Conservation (phyloP, 257 asterid genomes). For the Solanum arcanum region DNA sequence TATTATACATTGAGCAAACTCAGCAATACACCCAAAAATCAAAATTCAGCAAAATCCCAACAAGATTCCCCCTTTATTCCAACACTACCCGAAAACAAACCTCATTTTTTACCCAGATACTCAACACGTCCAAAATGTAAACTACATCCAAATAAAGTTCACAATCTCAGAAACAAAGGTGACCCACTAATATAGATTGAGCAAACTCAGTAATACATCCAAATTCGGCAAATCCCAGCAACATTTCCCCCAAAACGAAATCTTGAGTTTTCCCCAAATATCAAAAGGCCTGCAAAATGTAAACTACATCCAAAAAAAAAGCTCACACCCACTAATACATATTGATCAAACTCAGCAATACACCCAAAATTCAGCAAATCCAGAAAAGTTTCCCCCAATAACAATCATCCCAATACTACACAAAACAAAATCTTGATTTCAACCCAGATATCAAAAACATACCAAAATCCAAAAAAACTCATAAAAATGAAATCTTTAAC, state of each 20-base stretch:
- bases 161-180: neutral
- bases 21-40: neutral
- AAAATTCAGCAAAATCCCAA: neutral
- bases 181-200: neutral
- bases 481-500: neutral
- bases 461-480: neutral
- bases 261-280: neutral
- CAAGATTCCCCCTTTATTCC: neutral
- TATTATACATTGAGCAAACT: neutral
- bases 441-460: neutral
- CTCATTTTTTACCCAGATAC: neutral
- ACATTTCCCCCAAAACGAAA: neutral
- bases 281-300: neutral
- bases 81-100: neutral
- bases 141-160: neutral
- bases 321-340: neutral
- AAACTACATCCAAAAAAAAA: neutral
- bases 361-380: neutral
- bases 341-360: neutral
- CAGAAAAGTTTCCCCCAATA: neutral
- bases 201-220: neutral
- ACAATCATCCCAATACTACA: neutral
- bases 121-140: neutral
- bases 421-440: neutral
- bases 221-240: neutral